Evolutionary conservation across 1,284 basidiomycete species (phyloP).

Genomic region (Ustanciosporium gigantosporum): DNA sequence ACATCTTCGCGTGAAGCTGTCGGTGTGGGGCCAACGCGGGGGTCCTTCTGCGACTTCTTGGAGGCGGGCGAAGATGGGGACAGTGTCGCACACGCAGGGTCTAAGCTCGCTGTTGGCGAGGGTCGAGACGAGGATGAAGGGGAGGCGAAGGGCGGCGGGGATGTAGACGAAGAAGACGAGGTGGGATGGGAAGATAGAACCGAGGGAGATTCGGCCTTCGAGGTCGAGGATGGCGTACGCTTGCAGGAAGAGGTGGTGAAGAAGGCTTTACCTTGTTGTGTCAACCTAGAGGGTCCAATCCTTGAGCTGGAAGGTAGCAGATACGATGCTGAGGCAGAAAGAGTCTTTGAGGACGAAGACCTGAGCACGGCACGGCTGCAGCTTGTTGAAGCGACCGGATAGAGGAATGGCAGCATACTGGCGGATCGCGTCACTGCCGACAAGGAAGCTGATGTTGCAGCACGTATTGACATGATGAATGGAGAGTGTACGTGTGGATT

Average conservation of each 20-base stretch:
- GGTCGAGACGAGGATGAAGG: conserved; percentile 4
- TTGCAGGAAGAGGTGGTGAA: conserved; percentile 3
- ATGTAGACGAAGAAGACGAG: conserved; percentile 4
- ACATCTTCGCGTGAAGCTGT: conserved; percentile 9
- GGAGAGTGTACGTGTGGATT: background rate
- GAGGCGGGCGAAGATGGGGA: conserved; percentile 44
- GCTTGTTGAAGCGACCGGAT: conserved; percentile 11
- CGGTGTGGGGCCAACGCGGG: conserved; percentile 6
- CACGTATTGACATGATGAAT: conserved; percentile 9
- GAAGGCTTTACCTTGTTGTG: background rate
- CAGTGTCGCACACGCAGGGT: conserved; percentile 40
- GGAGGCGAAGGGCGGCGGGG: background rate
- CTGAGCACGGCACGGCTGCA: too few relatives aligned
- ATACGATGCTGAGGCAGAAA: too few relatives aligned
- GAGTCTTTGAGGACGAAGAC: too few relatives aligned
- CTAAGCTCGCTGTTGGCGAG: conserved; percentile 10
- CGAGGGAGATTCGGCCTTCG: background rate
- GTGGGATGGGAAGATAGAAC: background rate
- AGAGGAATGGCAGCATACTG: conserved; percentile 24
- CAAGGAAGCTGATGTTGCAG: conserved; percentile 3
- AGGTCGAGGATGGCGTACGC: background rate
- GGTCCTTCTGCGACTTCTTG: conserved; percentile 38
- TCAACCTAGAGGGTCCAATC: too few relatives aligned
- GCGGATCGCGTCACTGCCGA: conserved; percentile 7
- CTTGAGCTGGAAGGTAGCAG: too few relatives aligned